Evolutionary conservation across 2,329 filamentous ascomycete species (phyloP).

Genomic region (Aspergillus neotritici): DNA sequence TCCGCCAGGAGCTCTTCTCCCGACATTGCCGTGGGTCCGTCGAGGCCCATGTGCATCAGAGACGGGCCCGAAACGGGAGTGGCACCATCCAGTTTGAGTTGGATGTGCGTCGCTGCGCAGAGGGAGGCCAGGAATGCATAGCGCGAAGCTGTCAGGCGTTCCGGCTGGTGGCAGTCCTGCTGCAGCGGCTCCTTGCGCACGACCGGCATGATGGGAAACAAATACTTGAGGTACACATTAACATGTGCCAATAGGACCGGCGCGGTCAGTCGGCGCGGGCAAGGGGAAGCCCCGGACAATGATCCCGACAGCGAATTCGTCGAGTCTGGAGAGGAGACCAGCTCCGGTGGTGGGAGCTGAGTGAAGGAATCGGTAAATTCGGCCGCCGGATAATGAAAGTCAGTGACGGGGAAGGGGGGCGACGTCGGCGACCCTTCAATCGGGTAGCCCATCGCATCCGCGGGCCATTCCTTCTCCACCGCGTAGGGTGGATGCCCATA

Average conservation of each 20-base stretch:
- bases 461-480: conserved; percentile 15
- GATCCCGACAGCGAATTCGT: conserved; percentile 28
- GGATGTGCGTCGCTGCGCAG: conserved; percentile 43
- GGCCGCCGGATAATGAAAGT: conserved; percentile 19
- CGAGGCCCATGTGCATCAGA: conserved; percentile 45
- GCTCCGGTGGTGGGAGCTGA: conserved; percentile 26
- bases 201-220: conserved; percentile 43
- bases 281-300: conserved; percentile 13
- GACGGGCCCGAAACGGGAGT: conserved; percentile 18
- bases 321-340: conserved; percentile 32
- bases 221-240: conserved; percentile 38
- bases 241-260: conserved; percentile 35
- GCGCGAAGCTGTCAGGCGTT: conserved; percentile 38
- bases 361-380: conserved; percentile 24
- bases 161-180: conserved; percentile 47
- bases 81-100: conserved; percentile 36
- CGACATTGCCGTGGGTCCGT: conserved; percentile 54
- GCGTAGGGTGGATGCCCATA: conserved; percentile 11
- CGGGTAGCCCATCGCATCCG: conserved; percentile 16
- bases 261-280: conserved; percentile 25
- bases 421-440: conserved; percentile 22
- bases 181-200: conserved; percentile 32
- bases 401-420: conserved; percentile 20
- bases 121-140: conserved; percentile 40
- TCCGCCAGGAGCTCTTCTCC: conserved; percentile 65